Evolutionary conservation across 257 asterid species (phyloP).

Genomic region (Handroanthus guayacan): DNA sequence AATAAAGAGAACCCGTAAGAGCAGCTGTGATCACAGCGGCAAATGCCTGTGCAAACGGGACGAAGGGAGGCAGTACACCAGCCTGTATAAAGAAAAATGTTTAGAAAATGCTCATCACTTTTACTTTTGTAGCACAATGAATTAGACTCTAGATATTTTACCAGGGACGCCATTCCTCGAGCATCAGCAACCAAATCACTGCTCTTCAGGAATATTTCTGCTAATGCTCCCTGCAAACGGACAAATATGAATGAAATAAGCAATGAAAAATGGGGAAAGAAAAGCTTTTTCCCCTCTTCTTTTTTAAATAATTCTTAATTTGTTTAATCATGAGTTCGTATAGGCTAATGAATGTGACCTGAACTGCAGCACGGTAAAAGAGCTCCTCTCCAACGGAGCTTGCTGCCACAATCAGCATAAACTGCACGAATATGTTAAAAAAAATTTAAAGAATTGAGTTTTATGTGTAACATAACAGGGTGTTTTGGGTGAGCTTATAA

Average conservation of each 20-base stretch:
- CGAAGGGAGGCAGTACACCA: slow-evolving; percentile 92
- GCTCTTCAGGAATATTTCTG: slow-evolving; percentile 74
- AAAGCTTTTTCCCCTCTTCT: no score
- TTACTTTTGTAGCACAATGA: background rate
- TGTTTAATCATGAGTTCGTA: background rate
- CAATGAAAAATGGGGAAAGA: background rate
- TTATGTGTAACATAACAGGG: background rate
- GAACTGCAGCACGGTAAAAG: slow-evolving; percentile 94
- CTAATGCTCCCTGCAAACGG: slow-evolving; percentile 79
- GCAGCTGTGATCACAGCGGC: slow-evolving; percentile 96
- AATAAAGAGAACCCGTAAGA: slow-evolving; percentile 86
- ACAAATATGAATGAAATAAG: background rate
- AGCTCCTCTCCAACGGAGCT: slow-evolving; percentile 99
- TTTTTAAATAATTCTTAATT: background rate
- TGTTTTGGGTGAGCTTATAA: no score
- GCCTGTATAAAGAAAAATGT: slow-evolving; percentile 50
- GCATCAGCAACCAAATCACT: slow-evolving; percentile 70
- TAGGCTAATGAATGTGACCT: slow-evolving; percentile 53
- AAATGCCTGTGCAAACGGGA: slow-evolving; percentile 95
- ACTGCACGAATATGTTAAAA: slow-evolving; percentile 48
- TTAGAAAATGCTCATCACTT: background rate
- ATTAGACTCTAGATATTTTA: slow-evolving; percentile 36
- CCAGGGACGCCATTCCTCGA: slow-evolving; percentile 92
- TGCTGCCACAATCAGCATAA: slow-evolving; percentile 92
- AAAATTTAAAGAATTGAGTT: background rate